Base-by-base conservation (phyloP, 2,329 filamentous ascomycete genomes). In the Apiospora hydei region DNA sequence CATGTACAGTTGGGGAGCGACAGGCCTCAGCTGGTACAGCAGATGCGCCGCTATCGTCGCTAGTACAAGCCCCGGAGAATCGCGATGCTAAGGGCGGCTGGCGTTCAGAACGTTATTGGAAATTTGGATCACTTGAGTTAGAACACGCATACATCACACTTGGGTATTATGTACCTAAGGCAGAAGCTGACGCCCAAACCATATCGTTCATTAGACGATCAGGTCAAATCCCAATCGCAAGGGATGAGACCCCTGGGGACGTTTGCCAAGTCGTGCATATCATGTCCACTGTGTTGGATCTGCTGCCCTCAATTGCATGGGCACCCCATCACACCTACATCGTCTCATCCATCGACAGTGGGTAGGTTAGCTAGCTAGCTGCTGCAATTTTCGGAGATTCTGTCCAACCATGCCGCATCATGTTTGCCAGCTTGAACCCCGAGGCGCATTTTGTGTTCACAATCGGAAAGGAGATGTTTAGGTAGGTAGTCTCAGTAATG, bases 51-150 rank as follows among this genome's bases (percentile, higher is more conserved):
- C 53, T 61, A 61, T 38, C 53, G 14, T 61, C 6, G 16, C 53
- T 64, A 64, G 30, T n/a, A 41, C 10, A 41, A 41, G 57, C 57
- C 34, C 57, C 57, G 57, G 57, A 14, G 57, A 64, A 64, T 64
- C 57, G 57, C 34, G 57, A 41, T 41, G 57, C 53, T 61, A 11
- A 38, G 38, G 18, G n/a, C 34, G 30, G 21, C 21, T 61, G 53
- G 53, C 30, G 26, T 61, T 34, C 53, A 10, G 53, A 61, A 61
- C 30, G 10, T 11, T 57, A 5, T 57, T 18, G 51, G 51, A 30
- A 3, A 16, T 30, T 57, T 18, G 21, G 24, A 30, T 57, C 26
- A 30, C 26, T 57, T 18, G 51, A 34, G 26, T 30, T 18, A 4
- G 26, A 57, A 34, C 7, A 7, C 16, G 3, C 26, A 57, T 34